phyloP scores from a whole-genome alignment of 1,139 yeast genomes.

The Yamadazyma dendronema region DNA sequence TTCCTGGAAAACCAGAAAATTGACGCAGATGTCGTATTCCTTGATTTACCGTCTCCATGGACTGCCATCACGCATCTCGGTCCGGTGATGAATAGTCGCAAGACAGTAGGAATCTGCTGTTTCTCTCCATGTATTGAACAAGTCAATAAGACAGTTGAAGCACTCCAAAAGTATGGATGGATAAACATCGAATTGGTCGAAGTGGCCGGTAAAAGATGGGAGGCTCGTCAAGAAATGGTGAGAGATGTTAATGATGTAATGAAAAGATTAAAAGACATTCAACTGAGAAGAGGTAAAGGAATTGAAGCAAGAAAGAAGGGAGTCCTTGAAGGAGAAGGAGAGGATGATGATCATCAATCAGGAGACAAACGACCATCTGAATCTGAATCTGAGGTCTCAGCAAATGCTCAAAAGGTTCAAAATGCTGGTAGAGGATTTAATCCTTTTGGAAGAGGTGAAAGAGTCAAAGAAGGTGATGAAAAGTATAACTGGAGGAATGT shows the following conservation, averaged over 20 bases:
- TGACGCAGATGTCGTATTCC: conserved; percentile 70
- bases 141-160: conserved; percentile 80
- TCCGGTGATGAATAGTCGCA: conserved; percentile 53
- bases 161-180: conserved; percentile 79
- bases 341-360: conserved; percentile 21
- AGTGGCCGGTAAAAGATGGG: conserved; percentile 83
- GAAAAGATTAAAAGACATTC: conserved; percentile 76
- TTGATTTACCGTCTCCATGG: conserved; percentile 98
- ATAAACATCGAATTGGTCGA: conserved; percentile 91
- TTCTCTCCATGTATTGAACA: conserved; percentile 98
- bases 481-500: conserved; percentile 79
- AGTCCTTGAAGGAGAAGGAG: conserved; percentile 9
- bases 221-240: conserved; percentile 87
- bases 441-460: conserved; percentile 84
- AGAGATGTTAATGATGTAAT: conserved; percentile 79
- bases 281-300: conserved; percentile 71
- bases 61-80: conserved; percentile 80
- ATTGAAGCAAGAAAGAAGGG: conserved; percentile 53
- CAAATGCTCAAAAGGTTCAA: conserved; percentile 18
- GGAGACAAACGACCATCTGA: conserved; percentile 18
- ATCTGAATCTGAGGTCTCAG: conserved; percentile 17
- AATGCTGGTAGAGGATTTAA: conserved; percentile 62
- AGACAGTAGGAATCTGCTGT: conserved; percentile 75
- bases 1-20: conserved; percentile 28
- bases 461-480: conserved; percentile 85